Conservation (phyloP, 2,329 filamentous ascomycete genomes). For the Cordyceps tenuipes region DNA sequence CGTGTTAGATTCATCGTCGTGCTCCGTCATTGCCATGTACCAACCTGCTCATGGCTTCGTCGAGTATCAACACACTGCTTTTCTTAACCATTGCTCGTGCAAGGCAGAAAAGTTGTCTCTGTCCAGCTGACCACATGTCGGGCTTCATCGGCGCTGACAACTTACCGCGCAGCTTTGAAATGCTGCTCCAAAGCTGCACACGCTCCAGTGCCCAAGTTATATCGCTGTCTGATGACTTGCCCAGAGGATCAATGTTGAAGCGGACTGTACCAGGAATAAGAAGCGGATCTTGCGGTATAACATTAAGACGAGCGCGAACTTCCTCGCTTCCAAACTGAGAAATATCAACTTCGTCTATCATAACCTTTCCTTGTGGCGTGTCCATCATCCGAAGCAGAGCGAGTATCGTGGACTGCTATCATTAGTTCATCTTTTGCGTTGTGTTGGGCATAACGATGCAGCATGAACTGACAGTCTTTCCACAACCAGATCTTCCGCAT, state of each 20-base stretch:
- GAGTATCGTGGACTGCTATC: too few species aligned
- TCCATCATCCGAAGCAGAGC: too few species aligned
- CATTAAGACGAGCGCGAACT: neutral
- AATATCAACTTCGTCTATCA: neutral
- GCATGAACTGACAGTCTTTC: neutral
- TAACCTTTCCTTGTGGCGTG: too few species aligned
- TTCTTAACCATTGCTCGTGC: slow-evolving; percentile 27
- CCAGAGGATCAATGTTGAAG: neutral
- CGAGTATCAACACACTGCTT: neutral
- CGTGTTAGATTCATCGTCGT: neutral
- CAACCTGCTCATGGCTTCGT: neutral
- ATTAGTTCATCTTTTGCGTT: neutral
- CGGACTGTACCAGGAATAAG: neutral
- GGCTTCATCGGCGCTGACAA: slow-evolving; percentile 25
- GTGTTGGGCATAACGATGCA: neutral
- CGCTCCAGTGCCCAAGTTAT: neutral
- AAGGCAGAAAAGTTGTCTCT: slow-evolving; percentile 36
- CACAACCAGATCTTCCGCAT: neutral
- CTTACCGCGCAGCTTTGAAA: slow-evolving; percentile 28
- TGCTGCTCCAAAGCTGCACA: slow-evolving; percentile 21
- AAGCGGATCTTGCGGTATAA: neutral
- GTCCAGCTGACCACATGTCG: slow-evolving; percentile 30
- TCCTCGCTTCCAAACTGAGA: neutral
- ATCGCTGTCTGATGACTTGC: neutral
- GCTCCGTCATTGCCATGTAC: neutral